Evolutionary conservation across 129 eudicot species (phyloP).

Genomic region (Flaveria brownii): DNA sequence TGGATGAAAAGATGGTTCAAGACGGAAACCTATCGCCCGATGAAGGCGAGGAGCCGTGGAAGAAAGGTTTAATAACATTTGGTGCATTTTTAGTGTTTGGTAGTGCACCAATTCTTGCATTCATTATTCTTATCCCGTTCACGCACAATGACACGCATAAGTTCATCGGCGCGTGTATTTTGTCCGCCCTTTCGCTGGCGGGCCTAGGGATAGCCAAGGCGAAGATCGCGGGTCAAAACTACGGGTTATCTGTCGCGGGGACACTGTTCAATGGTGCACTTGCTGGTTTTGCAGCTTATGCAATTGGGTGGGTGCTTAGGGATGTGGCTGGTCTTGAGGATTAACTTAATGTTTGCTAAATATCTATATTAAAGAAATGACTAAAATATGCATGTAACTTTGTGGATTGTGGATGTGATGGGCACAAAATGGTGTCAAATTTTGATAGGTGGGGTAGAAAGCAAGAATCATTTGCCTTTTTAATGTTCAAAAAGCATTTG

Average conservation of each 20-base stretch:
- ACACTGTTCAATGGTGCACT: conserved; percentile 72
- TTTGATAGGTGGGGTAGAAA: conserved; percentile 10
- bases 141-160: conserved; percentile 55
- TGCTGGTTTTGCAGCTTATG: conserved; percentile 72
- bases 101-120: conserved; percentile 69
- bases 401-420: conserved; percentile 3
- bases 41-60: conserved; percentile 76
- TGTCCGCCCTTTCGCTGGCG: conserved; percentile 65
- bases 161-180: conserved; percentile 63
- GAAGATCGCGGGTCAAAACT: conserved; percentile 65
- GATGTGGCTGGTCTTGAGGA: conserved; percentile 77
- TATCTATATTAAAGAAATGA: background rate
- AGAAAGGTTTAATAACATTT: conserved; percentile 73
- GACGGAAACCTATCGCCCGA: conserved; percentile 57
- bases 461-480: background rate
- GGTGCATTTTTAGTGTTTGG: conserved; percentile 66
- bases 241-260: conserved; percentile 40
- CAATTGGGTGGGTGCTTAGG: conserved; percentile 70
- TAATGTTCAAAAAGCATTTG: background rate
- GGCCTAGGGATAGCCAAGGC: conserved; percentile 68
- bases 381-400: background rate
- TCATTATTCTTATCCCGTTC: conserved; percentile 80
- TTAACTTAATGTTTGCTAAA: conserved; percentile 7
- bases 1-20: conserved; percentile 65
- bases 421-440: conserved; percentile 23